Evolutionary conservation across 192 early-diverging fungal species (phyloP), one percentile per base, ranked within the genome.

Genomic region (Rhizoclosmatium sp.): DNA sequence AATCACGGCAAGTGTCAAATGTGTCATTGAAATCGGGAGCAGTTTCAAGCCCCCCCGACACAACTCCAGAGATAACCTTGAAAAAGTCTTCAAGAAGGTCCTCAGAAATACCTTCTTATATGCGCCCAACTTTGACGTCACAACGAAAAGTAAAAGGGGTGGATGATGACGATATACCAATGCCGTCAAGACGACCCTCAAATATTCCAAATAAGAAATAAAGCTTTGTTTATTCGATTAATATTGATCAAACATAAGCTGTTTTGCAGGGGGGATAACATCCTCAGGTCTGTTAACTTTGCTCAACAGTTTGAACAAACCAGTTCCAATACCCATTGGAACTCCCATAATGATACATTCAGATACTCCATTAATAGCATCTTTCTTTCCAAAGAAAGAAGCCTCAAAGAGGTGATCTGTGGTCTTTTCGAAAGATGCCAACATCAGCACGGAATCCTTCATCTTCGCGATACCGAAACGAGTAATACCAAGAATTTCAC

Each of bases 341-440:
- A 94, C 92, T 83, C 97, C 98, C 96, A 99, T 98, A 85, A 99
- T 99, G 71, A 99, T 99, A 81, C 96, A 95, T 84, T 99, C 98
- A 1, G 95, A 96, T 2, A 99, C 98, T 47, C 98, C 98, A 65
- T 95, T 90, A 68, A 98, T 94, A 48, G 89, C 91, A 82, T 99
- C 98, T 59, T 91, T 88, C 83, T 98, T 97, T 60, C 95, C 93
- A 85, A 95, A 98, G 80, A 97, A 93, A 2, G 98, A 91, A 0
- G 98, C 98, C 58, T 99, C 97, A 79, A 99, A 99, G 78, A 99
- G 87, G 79, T 99, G 97, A 79, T 99, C 98, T 0, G 97, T 98
- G 0, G 98, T 99, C 89, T 98, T 99, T 87, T 99, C 98, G 80
- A 99, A 99, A 51, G 97, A 99, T 9, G 97, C 97, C 80, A 99